A percentile compares a stretch with the other conserved stretches of the same genome.
phyloP scores from a whole-genome alignment of 441 rosid genomes.

The Euphorbia corollata region DNA sequence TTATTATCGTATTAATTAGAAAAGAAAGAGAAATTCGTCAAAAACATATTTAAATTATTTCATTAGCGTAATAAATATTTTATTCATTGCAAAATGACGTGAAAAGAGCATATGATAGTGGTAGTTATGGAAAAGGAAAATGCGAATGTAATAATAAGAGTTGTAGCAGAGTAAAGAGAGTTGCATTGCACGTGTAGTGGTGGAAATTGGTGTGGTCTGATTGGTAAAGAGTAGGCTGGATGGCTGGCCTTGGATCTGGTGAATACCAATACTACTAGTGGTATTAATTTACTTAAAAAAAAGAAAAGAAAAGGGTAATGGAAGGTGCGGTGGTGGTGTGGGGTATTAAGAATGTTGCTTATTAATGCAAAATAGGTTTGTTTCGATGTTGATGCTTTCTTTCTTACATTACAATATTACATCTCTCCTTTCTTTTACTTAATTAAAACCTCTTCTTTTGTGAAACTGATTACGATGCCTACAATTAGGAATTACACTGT shows the following conservation, averaged over 20 bases:
- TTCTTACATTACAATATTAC: background rate
- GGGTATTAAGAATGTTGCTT: conserved; percentile 32
- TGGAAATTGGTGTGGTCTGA: conserved; percentile 9
- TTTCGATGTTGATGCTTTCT: conserved; percentile 18
- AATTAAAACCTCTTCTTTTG: background rate
- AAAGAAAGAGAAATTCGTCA: too few species aligned
- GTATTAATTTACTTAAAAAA: too few species aligned
- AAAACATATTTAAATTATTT: too few species aligned
- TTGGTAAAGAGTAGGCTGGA: background rate
- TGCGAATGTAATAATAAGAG: background rate
- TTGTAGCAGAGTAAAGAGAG: background rate
- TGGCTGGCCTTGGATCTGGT: conserved; percentile 36
- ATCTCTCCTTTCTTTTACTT: background rate
- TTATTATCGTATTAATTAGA: too few species aligned
- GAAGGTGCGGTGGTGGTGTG: conserved; percentile 2
- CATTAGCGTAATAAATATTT: too few species aligned
- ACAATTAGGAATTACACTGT: conserved; percentile 7
- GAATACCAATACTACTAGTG: conserved; percentile 6
- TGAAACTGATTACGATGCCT: conserved; percentile 16
- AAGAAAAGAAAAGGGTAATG: too few species aligned
- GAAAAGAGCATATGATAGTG: too few species aligned
- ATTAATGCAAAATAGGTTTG: conserved; percentile 19
- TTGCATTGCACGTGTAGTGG: conserved; percentile 25
- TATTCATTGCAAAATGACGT: too few species aligned
- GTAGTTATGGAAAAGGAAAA: background rate